Evolutionary conservation across 805 yeast species (phyloP).

Genomic region (Ogataea sp.): DNA sequence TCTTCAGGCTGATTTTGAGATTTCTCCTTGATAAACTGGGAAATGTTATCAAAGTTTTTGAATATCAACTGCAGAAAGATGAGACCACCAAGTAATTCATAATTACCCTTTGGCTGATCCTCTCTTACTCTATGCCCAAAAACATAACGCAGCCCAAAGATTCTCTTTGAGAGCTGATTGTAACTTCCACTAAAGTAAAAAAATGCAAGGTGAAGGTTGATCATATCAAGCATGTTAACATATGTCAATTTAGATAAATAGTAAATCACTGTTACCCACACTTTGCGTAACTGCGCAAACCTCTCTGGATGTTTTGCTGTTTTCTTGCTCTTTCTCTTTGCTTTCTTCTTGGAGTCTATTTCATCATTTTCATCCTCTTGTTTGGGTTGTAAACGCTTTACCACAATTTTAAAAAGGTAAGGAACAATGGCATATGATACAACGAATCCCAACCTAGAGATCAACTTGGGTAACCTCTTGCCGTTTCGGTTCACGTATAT

Average conservation of each 20-base stretch:
- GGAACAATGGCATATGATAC: constrained; percentile 59
- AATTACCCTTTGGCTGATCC: constrained; percentile 44
- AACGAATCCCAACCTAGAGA: constrained; percentile 50
- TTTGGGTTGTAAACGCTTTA: constrained; percentile 9
- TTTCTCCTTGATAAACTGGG: constrained; percentile 5
- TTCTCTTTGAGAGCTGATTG: constrained; percentile 67
- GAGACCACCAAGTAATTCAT: constrained; percentile 65
- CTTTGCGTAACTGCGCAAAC: too few species aligned
- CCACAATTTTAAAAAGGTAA: constrained; percentile 30
- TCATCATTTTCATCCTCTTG: constrained; percentile 11
- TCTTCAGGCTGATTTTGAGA: too few species aligned
- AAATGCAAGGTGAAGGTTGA: constrained; percentile 67
- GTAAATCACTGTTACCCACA: constrained; percentile 1
- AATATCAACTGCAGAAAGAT: constrained; percentile 46
- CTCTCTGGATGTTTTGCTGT: not conserved
- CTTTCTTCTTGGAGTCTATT: not conserved
- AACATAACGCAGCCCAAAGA: constrained; percentile 75
- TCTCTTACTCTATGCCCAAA: constrained; percentile 52
- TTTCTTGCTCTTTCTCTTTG: not conserved
- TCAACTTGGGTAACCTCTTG: constrained; percentile 32
- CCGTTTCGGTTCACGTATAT: constrained; percentile 54
- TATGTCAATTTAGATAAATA: constrained; percentile 27
- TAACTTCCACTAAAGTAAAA: constrained; percentile 81
- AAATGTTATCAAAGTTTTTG: constrained; percentile 30
- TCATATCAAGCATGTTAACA: constrained; percentile 39